These are phyloP conservation scores for Picochlorum costavermella DNA, from an alignment of 139 green algal species.

Conservation along the genomic window DNA sequence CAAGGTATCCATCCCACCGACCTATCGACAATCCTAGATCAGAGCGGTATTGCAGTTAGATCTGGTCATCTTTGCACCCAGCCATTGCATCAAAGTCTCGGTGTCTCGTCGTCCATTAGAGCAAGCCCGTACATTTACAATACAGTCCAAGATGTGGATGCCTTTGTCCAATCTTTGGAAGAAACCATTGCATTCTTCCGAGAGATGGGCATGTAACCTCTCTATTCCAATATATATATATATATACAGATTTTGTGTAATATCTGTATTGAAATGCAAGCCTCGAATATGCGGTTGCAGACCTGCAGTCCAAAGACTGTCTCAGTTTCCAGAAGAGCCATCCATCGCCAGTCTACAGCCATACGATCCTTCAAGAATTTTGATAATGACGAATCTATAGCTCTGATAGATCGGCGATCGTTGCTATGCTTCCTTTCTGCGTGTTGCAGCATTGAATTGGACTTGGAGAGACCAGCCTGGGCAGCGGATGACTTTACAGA, in stretches of 20 bases:
- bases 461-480: not conserved
- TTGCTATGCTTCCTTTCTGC: too few species aligned
- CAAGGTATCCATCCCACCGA: conserved; percentile 92
- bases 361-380: too few species aligned
- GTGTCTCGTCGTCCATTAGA: conserved; percentile 67
- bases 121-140: conserved; percentile 96
- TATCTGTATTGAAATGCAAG: too few species aligned
- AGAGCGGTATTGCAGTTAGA: conserved; percentile 77
- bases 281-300: too few species aligned
- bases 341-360: too few species aligned
- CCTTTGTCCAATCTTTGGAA: conserved; percentile 71
- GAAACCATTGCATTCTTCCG: conserved; percentile 85
- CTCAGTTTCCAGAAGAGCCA: too few species aligned
- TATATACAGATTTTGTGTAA: not conserved
- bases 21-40: conserved; percentile 86
- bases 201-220: conserved; percentile 11
- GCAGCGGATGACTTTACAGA: conserved; percentile 12
- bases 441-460: too few species aligned
- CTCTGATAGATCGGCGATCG: too few species aligned
- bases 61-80: conserved; percentile 97
- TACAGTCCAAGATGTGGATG: conserved; percentile 79
- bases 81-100: conserved; percentile 81
- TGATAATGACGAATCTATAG: too few species aligned
- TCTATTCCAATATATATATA: not conserved
- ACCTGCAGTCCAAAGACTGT: too few species aligned